Evolutionary conservation across 2,329 filamentous ascomycete genomes (phyloP).

Genomic region (Fusarium miscanthi): DNA sequence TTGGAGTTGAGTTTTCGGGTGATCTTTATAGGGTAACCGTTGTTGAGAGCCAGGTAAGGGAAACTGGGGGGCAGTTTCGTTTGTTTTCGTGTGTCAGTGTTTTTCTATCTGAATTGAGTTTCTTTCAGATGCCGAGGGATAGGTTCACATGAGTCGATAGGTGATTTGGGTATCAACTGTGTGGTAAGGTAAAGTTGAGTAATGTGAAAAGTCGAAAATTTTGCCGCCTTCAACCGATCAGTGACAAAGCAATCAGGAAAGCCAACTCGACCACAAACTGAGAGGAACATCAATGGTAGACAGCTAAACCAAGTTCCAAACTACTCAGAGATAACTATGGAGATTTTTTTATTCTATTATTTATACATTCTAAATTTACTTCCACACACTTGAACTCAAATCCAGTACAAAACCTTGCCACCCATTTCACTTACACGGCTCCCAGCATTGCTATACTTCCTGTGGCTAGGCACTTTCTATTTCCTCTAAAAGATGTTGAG

Average conservation of each 20-base stretch:
- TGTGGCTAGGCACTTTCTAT: not conserved
- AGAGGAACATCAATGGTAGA: too few relatives aligned
- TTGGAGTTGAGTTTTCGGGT: slow-evolving; percentile 6
- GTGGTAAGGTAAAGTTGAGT: slow-evolving; percentile 11
- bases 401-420: not conserved
- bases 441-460: not conserved
- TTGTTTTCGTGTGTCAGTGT: not conserved
- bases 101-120: not conserved
- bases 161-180: slow-evolving; percentile 13
- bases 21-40: slow-evolving; percentile 38
- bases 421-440: not conserved
- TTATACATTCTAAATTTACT: not conserved
- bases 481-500: not conserved
- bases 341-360: not conserved
- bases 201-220: slow-evolving; percentile 38
- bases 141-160: not conserved
- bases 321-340: not conserved
- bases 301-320: not conserved
- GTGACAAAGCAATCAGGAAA: not conserved
- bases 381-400: not conserved
- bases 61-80: not conserved
- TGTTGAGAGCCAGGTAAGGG: not conserved
- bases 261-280: not conserved
- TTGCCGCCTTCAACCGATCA: slow-evolving; percentile 25
- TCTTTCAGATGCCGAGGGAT: not conserved